A percentile compares a stretch with the other conserved stretches of the same genome.
These are phyloP conservation scores for Elsinoe fawcettii DNA, from an alignment of 2,329 filamentous ascomycete species.

Conservation along the genomic window DNA sequence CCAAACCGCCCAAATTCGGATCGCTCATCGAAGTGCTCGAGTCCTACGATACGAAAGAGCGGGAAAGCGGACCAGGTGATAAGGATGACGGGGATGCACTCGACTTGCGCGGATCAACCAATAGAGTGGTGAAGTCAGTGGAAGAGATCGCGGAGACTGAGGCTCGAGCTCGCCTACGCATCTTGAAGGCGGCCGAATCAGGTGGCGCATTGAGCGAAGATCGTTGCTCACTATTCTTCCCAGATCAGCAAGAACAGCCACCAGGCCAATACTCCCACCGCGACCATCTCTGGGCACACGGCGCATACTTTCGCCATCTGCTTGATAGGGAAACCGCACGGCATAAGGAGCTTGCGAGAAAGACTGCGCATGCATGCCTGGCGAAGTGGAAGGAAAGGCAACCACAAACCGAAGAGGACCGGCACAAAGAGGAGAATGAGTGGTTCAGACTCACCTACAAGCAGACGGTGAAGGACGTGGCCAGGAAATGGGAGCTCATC, in stretches of 20 bases:
- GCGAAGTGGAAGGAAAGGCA: constrained; percentile 68
- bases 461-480: constrained; percentile 58
- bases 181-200: constrained; percentile 64
- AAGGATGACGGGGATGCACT: constrained; percentile 29
- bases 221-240: constrained; percentile 63
- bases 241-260: constrained; percentile 61
- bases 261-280: constrained; percentile 74
- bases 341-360: constrained; percentile 70
- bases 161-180: constrained; percentile 58
- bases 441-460: constrained; percentile 61
- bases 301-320: constrained; percentile 70
- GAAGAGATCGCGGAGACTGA: constrained; percentile 50
- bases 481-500: constrained; percentile 53
- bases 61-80: constrained; percentile 40
- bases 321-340: constrained; percentile 70
- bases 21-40: constrained; percentile 29
- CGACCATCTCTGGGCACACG: constrained; percentile 76
- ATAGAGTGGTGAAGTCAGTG: constrained; percentile 47
- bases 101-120: constrained; percentile 33
- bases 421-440: constrained; percentile 68
- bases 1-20: constrained; percentile 23
- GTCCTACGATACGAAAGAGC: constrained; percentile 27
- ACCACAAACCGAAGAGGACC: constrained; percentile 69
- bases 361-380: constrained; percentile 67
- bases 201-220: constrained; percentile 67